Evolutionary conservation across 2,329 filamentous ascomycete species (phyloP).

Genomic region (Botrytis sinoallii): DNA sequence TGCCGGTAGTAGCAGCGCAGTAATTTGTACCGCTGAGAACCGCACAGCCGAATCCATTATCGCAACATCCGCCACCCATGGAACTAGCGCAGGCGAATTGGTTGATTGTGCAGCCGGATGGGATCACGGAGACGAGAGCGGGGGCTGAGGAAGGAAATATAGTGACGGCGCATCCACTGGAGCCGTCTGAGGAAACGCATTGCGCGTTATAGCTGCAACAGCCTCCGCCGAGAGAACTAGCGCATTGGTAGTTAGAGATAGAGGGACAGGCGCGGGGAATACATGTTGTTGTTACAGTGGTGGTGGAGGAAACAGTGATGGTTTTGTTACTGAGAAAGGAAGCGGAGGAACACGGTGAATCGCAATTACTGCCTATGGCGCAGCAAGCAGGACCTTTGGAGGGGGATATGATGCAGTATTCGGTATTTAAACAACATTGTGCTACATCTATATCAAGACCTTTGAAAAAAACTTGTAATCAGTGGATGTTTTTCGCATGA

Average conservation of each 20-base stretch:
- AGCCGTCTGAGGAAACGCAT: conserved; percentile 42
- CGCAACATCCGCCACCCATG: conserved; percentile 51
- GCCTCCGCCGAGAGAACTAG: conserved; percentile 35
- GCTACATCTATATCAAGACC: conserved; percentile 44
- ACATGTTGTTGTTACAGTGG: conserved; percentile 32
- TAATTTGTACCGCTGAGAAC: conserved; percentile 39
- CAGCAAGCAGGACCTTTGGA: conserved; percentile 42
- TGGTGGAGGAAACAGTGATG: conserved; percentile 23
- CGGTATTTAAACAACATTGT: conserved; percentile 44
- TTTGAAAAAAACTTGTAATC: conserved; percentile 24
- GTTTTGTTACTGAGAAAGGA: conserved; percentile 38
- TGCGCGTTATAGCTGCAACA: conserved; percentile 49
- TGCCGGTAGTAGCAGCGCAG: conserved; percentile 40
- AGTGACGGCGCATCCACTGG: conserved; percentile 28
- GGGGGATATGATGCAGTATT: conserved; percentile 47
- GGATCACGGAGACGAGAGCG: conserved; percentile 34
- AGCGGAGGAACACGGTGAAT: conserved; percentile 36
- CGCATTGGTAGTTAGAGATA: conserved; percentile 37
- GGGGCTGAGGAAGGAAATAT: conserved; percentile 26
- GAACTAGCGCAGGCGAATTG: conserved; percentile 44
- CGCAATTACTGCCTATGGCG: conserved; percentile 43
- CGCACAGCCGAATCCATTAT: conserved; percentile 45
- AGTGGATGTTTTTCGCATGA: neutral
- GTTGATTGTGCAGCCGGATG: conserved; percentile 45
- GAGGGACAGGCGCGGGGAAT: conserved; percentile 37